These are phyloP conservation scores for Saccharomycopsis hybrid DNA, from an alignment of 1,139 yeast genomes.

Conservation along the genomic window DNA sequence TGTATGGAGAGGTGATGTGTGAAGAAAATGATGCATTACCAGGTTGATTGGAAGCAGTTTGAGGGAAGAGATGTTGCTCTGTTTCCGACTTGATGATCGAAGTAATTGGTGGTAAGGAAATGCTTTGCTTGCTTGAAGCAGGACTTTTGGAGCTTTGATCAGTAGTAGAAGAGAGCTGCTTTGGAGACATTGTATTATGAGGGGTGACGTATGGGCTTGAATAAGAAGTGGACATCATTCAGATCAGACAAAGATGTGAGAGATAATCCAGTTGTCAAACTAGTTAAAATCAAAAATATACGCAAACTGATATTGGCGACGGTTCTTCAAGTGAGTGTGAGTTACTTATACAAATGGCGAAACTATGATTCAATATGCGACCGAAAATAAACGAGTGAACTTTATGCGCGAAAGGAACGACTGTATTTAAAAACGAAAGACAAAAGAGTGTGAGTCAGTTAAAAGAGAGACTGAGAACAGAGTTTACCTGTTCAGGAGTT, in stretches of 20 bases:
- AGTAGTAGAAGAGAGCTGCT: not conserved
- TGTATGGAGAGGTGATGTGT: no score
- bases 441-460: not conserved
- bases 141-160: not conserved
- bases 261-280: no score
- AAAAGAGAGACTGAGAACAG: not conserved
- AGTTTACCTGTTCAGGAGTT: not conserved
- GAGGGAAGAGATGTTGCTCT: not conserved
- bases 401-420: not conserved
- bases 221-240: slow-evolving; percentile 4
- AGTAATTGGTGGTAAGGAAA: slow-evolving; percentile 19
- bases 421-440: not conserved
- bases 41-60: no score
- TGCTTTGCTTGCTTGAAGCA: not conserved
- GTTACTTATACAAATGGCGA: no score
- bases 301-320: no score
- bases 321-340: no score
- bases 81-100: slow-evolving; percentile 3
- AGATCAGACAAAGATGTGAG: no score
- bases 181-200: not conserved
- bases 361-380: no score
- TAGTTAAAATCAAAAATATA: no score
- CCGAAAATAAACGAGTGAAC: not conserved
- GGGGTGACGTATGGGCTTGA: not conserved
- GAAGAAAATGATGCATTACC: no score